Conservation (phyloP, 192 early-diverging fungal genomes). For the Coemansia sp. region DNA sequence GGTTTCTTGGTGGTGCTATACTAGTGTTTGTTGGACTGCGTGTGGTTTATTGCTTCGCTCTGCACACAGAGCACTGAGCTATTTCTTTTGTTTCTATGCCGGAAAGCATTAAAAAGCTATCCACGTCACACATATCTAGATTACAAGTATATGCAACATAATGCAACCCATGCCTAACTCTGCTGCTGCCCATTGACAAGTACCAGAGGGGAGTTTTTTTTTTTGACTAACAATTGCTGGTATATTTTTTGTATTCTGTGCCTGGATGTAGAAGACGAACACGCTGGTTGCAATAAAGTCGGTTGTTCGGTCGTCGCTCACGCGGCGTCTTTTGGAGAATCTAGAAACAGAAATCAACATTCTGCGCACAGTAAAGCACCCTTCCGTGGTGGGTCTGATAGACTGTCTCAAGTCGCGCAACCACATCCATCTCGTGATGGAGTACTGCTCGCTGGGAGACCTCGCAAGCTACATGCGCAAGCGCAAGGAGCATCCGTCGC, state of each 20-base stretch:
- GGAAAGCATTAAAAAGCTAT: too few relatives aligned
- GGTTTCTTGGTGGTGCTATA: too few relatives aligned
- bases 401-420: slow-evolving; percentile 91
- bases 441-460: slow-evolving; percentile 95
- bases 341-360: slow-evolving; percentile 96
- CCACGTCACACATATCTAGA: background rate
- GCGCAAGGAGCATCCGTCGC: slow-evolving; percentile 53
- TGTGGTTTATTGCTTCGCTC: too few relatives aligned
- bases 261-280: slow-evolving; percentile 51
- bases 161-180: background rate
- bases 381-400: slow-evolving; percentile 83
- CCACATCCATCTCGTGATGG: slow-evolving; percentile 97
- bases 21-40: too few relatives aligned
- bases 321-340: slow-evolving; percentile 87
- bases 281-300: slow-evolving; percentile 87
- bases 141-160: background rate
- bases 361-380: slow-evolving; percentile 79
- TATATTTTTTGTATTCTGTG: background rate
- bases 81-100: too few relatives aligned
- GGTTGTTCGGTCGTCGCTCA: slow-evolving; percentile 83
- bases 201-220: too few relatives aligned
- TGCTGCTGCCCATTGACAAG: background rate
- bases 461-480: slow-evolving; percentile 85
- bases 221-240: background rate
- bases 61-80: too few relatives aligned